Evolutionary conservation across 805 yeast genomes (phyloP).

Genomic region (Metschnikowia hibisci): DNA sequence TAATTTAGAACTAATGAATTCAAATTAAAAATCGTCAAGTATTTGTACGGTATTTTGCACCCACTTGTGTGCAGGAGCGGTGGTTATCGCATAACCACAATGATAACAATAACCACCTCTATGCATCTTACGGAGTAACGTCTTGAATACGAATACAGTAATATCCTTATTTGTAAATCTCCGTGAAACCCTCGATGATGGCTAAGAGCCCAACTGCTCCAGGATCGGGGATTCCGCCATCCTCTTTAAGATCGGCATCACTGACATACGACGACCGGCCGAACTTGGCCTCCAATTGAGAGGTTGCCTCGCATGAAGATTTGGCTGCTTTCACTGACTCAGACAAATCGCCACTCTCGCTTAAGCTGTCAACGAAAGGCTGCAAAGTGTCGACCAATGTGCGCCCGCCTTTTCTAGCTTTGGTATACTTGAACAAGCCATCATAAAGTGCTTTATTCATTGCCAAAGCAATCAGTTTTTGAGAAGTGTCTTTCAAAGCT

Average conservation of each 20-base stretch:
- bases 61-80: slow-evolving; percentile 5
- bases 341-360: slow-evolving; percentile 45
- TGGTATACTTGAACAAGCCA: slow-evolving; percentile 78
- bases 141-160: not conserved
- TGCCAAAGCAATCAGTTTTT: slow-evolving; percentile 43
- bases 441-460: slow-evolving; percentile 55
- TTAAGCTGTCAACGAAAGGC: slow-evolving; percentile 73
- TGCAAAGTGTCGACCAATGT: slow-evolving; percentile 85
- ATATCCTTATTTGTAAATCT: slow-evolving; percentile 5
- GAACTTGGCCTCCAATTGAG: slow-evolving; percentile 72
- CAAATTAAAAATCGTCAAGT: not conserved
- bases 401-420: slow-evolving; percentile 85
- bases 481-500: slow-evolving; percentile 30
- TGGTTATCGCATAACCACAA: slow-evolving; percentile 2
- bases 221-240: slow-evolving; percentile 87
- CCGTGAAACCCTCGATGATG: slow-evolving; percentile 43
- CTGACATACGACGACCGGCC: slow-evolving; percentile 92
- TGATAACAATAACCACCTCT: not conserved
- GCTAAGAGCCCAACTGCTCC: slow-evolving; percentile 88
- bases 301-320: slow-evolving; percentile 74
- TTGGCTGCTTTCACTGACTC: slow-evolving; percentile 67
- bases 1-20: not conserved
- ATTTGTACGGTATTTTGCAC: slow-evolving; percentile 11
- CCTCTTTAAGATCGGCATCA: slow-evolving; percentile 51
- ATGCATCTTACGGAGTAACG: slow-evolving; percentile 2